Base-by-base conservation (phyloP, 495 filamentous ascomycete species). In the Copromyces sp. region DNA sequence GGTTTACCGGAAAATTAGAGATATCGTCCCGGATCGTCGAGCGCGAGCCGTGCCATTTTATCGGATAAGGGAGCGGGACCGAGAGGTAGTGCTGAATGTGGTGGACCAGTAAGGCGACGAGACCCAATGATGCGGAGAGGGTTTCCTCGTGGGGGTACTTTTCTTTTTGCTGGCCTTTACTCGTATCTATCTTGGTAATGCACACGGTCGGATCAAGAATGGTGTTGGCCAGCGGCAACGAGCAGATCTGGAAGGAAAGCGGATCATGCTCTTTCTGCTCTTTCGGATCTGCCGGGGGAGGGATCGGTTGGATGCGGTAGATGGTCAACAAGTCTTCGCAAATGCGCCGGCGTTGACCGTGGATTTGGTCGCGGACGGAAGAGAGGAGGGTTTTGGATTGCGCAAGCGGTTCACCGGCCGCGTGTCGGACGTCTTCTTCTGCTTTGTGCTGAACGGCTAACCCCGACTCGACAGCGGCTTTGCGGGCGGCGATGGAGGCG, bases 21-120 rank as follows among this genome's bases (percentile, higher is more conserved):
- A 99, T 90, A 9, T 90, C 90, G 77, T 99, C 95, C 70, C 89
- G 87, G 70, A 98, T 92, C 69, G 89, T 88, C 29, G 91, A 92
- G 17, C 87, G 89, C 7, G 93, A 97, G 3, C 89, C 89, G 68
- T 89, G 86, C 7, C 91, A 86, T 7, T 84, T 84, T 73, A 97
- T 83, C 0, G 94, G 91, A 77, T 99, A 99, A 2, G 93, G 94
- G 0, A 98, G 84, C 1, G 91, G 87, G 7, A 91, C 86, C 17
- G 84, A 85, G 6, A 98, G 86, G 82, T 99, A 98, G 78, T 91
- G 92, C 14, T 94, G 93, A 16, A 98, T 84, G 37, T 92, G 78
- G 75, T 93, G 86, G 8, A 91, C 86, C 12, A 97, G 78, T 65
- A 94, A 92, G 9, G 95, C 91, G 9, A 93, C 91, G 76, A 92